Base-by-base conservation (phyloP, 192 early-diverging fungal genomes). In the Coemansia erecta region DNA sequence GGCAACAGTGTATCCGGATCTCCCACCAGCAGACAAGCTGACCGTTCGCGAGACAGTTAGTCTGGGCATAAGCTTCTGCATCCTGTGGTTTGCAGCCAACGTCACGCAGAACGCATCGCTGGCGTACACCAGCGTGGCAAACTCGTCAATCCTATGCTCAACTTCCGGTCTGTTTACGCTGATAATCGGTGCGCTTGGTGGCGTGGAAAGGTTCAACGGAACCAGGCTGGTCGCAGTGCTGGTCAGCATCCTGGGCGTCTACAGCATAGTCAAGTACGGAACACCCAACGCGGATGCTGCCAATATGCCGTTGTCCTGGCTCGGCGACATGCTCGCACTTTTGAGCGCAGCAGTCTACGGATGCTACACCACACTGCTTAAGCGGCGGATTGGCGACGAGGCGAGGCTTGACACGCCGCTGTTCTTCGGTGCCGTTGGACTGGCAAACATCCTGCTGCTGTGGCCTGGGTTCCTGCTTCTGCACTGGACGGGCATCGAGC, bases 1-100 rank as follows among this genome's bases (percentile, higher is more conserved):
- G 24, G 60, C 60, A 2, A 43, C 44, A 10, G 53, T 40, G 43
- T 55, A 63, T n/a, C 61, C 61, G 26, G 26, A 13, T 9, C 48
- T 47, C 2, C 31, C 45, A 37, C 33, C n/a, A 23, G 40, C 42
- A 14, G 40, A 54, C 13, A 63, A 48, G 60, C 63, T 81, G 43
- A 64, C 65, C 0, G 47, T 62, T 23, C 53, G 68, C 23, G 81
- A 88, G 72, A 84, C 84, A 13, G 84, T 85, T 0, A 61, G 81
- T 56, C 77, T 90, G 40, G 84, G 88, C 1, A 61, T 87, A 24
- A 65, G 64, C 0, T 92, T 92, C 61, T 90, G 89, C 66, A 66
- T 88, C 11, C 69, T 91, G 49, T 92, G 91, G 91, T 92, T 92
- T 80, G 81, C 83, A 23, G 91, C 89, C 54, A 91, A 91, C 64